These are phyloP conservation scores for Cladosporium sp. DNA, from an alignment of 2,329 filamentous ascomycete species.

Conservation along the genomic window DNA sequence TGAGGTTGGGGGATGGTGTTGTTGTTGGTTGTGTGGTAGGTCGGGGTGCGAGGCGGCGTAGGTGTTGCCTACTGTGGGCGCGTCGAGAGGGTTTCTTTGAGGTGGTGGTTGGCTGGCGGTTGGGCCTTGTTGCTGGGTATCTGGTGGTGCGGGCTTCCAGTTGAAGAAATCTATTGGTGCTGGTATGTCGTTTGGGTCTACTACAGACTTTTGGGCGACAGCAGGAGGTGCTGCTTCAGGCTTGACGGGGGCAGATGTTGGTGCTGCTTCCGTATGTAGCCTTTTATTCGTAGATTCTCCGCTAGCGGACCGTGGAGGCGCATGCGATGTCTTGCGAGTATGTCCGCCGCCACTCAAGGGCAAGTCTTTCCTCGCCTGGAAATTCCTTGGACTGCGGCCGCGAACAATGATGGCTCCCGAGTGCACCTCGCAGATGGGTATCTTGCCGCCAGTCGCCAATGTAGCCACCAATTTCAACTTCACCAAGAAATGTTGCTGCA, in stretches of 20 bases:
- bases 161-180: slow-evolving; percentile 45
- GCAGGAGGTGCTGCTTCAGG: slow-evolving; percentile 39
- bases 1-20: slow-evolving; percentile 32
- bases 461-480: slow-evolving; percentile 84
- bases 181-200: slow-evolving; percentile 43
- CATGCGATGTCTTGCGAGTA: slow-evolving; percentile 60
- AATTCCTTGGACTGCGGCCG: slow-evolving; percentile 89
- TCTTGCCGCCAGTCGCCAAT: slow-evolving; percentile 77
- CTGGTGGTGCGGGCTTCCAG: slow-evolving; percentile 39
- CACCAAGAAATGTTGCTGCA: slow-evolving; percentile 94
- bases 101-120: slow-evolving; percentile 47
- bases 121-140: slow-evolving; percentile 24
- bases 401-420: slow-evolving; percentile 93
- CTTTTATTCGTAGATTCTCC: slow-evolving; percentile 31
- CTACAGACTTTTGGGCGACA: slow-evolving; percentile 41
- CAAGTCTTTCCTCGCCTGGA: slow-evolving; percentile 90
- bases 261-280: slow-evolving; percentile 27
- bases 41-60: slow-evolving; percentile 52
- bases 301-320: slow-evolving; percentile 28
- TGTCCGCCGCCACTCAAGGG: slow-evolving; percentile 78
- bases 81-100: slow-evolving; percentile 20
- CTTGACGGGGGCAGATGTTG: slow-evolving; percentile 34
- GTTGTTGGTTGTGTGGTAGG: slow-evolving; percentile 39
- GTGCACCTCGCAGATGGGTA: slow-evolving; percentile 77
- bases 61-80: slow-evolving; percentile 21